Evolutionary conservation across 345 rosid genomes (phyloP).

Genomic region (Brassica nigra): DNA sequence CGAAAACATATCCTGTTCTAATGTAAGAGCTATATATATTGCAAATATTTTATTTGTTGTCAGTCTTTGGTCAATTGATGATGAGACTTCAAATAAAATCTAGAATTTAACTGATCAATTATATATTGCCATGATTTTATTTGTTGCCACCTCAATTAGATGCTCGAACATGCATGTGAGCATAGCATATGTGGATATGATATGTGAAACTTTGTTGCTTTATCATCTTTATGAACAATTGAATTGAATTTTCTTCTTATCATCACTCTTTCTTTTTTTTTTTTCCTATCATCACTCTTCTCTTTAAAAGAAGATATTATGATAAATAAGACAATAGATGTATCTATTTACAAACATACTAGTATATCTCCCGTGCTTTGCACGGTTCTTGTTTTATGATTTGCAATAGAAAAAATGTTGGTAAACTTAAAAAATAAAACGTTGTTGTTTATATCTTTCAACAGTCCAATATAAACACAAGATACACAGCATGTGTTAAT

Average conservation of each 20-base stretch:
- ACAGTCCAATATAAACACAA: too few relatives aligned
- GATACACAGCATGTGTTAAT: too few relatives aligned
- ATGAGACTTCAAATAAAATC: background rate
- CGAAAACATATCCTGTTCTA: background rate
- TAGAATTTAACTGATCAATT: background rate
- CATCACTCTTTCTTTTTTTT: background rate
- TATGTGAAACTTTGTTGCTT: constrained; percentile 10
- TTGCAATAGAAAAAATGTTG: too few relatives aligned
- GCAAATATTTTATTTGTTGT: constrained; percentile 18
- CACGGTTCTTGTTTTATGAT: too few relatives aligned
- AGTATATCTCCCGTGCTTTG: too few relatives aligned
- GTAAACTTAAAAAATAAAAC: too few relatives aligned
- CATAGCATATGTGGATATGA: constrained; percentile 23
- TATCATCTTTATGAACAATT: constrained; percentile 10
- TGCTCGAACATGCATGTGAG: constrained; percentile 34
- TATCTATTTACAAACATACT: background rate
- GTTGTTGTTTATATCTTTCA: too few relatives aligned
- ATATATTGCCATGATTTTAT: constrained; percentile 11
- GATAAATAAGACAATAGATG: background rate
- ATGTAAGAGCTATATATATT: background rate
- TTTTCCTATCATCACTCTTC: background rate
- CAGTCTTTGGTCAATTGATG: background rate
- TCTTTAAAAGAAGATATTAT: background rate
- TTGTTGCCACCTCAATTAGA: constrained; percentile 33
- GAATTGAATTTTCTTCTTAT: background rate